phyloP scores from a whole-genome alignment of 371 early-diverging fungal species.

The Mucor sp. region DNA sequence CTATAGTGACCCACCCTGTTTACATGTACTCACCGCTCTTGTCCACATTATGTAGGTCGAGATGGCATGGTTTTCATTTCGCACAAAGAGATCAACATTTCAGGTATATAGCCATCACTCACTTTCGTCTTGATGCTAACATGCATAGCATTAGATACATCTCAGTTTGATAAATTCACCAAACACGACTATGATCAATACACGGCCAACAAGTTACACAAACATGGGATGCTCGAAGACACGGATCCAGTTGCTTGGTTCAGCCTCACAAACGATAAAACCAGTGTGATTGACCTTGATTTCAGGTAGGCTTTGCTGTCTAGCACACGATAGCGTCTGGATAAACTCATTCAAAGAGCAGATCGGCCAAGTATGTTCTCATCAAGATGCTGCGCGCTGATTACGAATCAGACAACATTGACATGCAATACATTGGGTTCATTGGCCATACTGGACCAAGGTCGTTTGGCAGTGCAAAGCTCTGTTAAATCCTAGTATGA shows the following conservation, averaged over 20 bases:
- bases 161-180: constrained; percentile 21
- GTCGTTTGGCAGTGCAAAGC: constrained; percentile 18
- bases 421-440: constrained; percentile 27
- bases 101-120: constrained; percentile 5
- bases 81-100: constrained; percentile 15
- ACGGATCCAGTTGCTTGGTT: constrained; percentile 28
- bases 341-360: background rate
- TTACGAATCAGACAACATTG: constrained; percentile 16
- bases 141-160: constrained; percentile 3
- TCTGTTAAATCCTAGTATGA: background rate
- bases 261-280: constrained; percentile 3
- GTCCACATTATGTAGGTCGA: constrained; percentile 5
- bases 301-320: background rate
- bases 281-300: constrained; percentile 1
- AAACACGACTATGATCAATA: constrained; percentile 19
- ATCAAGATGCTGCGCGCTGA: constrained; percentile 23
- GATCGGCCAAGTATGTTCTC: constrained; percentile 26
- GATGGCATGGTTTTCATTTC: constrained; percentile 29
- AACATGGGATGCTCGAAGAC: constrained; percentile 10
- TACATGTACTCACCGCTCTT: background rate
- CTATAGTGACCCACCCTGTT: background rate
- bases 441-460: constrained; percentile 20
- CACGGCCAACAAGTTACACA: background rate
- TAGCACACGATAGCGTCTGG: too few species aligned
- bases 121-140: background rate